Base-by-base conservation (phyloP, 805 yeast species). In the Sugiyamaella valdiviana region DNA sequence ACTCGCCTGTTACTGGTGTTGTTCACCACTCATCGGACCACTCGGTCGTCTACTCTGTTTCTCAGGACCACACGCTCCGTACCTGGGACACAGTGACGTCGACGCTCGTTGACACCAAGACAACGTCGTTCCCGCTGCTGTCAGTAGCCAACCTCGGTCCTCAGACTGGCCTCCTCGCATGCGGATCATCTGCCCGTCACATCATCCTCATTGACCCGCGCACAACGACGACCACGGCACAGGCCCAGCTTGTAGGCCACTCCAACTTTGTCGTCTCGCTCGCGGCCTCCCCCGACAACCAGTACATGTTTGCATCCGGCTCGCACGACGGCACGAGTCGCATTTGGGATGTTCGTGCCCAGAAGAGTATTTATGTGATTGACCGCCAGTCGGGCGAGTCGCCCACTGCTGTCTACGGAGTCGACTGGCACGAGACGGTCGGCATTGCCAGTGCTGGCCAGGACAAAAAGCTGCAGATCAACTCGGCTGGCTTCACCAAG, bases 101-200 rank as follows among this genome's bases (percentile, higher is more conserved):
- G 10, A 77, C 86, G 55, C 80, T 88, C 59, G 84, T 93, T 23
- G 96, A 89, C 63, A 85, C 97, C 3, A 83, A 85, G 66, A 77
- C 85, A 17, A 89, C 98, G 0, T 85, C 90, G 12, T 90, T 78
- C 66, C 83, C 98, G 9, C 73, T 93, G 54, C 74, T 90, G 40
- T 85, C 96, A 0, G 67, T 90, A 23, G 72, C 81, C 24, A 82
- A 82, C 56, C 71, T 93, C 52, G 79, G 85, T 5, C 73, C 77
- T 44, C 70, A 82, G 46, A 78, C 85, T 53, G 62, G 61, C 12
- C 71, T 93, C 48, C 68, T 93, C 24, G 95, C 90, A 6, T 79
- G 91, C 49, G 99, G 99, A n/a, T 88, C 97, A 1, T 83, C 96
- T 10, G 97, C 97, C n/a, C 83, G 99, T 67, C 98, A 93, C 67